Conservation (phyloP, 108 stramenopile genomes). For the Nannochloropsis salina region DNA sequence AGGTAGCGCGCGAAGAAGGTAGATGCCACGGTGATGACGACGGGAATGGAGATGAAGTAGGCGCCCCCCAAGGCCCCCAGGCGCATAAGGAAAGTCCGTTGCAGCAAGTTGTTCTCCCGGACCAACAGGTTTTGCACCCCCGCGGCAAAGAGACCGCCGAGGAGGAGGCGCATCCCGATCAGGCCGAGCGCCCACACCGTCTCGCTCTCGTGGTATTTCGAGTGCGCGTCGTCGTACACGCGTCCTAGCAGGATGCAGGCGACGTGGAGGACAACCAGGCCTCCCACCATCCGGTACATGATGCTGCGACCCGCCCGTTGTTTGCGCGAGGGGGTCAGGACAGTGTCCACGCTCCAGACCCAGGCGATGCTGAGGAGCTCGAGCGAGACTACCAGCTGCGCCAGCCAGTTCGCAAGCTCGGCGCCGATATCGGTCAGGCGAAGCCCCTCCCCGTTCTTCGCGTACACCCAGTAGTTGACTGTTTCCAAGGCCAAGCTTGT, state of each 20-base stretch:
- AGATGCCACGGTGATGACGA: slow-evolving; percentile 11
- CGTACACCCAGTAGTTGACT: slow-evolving; percentile 12
- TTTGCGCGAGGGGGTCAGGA: slow-evolving; percentile 4
- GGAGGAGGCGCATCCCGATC: not conserved
- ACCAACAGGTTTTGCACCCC: not conserved
- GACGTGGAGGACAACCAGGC: not conserved
- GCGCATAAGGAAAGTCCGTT: not conserved
- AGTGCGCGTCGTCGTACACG: not conserved
- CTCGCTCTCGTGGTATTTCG: not conserved
- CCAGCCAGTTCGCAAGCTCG: not conserved
- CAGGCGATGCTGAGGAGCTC: slow-evolving; percentile 4
- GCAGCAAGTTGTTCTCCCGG: not conserved
- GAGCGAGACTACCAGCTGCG: not conserved
- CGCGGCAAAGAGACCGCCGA: not conserved
- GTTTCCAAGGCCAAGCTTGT: not conserved
- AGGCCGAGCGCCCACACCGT: not conserved
- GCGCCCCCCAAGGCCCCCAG: not conserved
- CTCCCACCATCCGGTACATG: not conserved
- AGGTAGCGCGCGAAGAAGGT: not conserved
- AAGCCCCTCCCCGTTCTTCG: slow-evolving; percentile 16
- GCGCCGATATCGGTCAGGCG: not conserved
- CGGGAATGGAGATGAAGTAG: not conserved
- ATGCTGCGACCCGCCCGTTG: not conserved
- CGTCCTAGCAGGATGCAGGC: not conserved
- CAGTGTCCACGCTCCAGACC: slow-evolving; percentile 5